phyloP scores from a whole-genome alignment of 2,329 filamentous ascomycete species.

The Allantophomopsis lycopodina region DNA sequence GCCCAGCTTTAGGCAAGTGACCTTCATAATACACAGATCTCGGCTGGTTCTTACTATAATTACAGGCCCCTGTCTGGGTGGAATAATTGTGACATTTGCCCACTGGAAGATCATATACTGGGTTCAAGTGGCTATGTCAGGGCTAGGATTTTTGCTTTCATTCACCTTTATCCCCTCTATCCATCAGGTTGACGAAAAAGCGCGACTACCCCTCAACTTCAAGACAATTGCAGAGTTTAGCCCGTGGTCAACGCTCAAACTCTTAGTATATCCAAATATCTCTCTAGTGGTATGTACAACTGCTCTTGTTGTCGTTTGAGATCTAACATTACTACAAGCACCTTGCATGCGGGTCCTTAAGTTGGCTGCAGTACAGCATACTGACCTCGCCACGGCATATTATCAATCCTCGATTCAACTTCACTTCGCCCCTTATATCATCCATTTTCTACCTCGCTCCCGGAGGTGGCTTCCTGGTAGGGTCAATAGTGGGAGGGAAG shows the following conservation, averaged over 20 bases:
- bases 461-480: slow-evolving; percentile 48
- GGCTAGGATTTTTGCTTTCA: slow-evolving; percentile 14
- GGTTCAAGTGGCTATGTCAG: slow-evolving; percentile 18
- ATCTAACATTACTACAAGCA: no score
- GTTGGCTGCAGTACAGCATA: slow-evolving; percentile 31
- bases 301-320: no score
- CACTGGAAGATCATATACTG: slow-evolving; percentile 19
- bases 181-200: no score
- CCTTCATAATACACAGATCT: no score
- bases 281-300: no score
- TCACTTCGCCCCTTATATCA: slow-evolving; percentile 45
- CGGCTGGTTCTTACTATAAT: slow-evolving; percentile 3
- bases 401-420: slow-evolving; percentile 54
- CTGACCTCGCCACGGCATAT: slow-evolving; percentile 52
- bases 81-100: slow-evolving; percentile 17
- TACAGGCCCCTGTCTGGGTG: slow-evolving; percentile 16
- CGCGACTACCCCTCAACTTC: neutral
- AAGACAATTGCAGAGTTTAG: neutral
- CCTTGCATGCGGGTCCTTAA: neutral
- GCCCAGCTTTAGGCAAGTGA: neutral
- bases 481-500: slow-evolving; percentile 49
- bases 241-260: no score
- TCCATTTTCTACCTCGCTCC: slow-evolving; percentile 60
- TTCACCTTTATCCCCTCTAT: slow-evolving; percentile 12
- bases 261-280: no score